Percentiles rank a stretch among this genome's conserved stretches.
These are phyloP conservation scores for Rhodotorula sphaerocarpa DNA, from an alignment of 768 basidiomycete genomes.

Conservation along the genomic window DNA sequence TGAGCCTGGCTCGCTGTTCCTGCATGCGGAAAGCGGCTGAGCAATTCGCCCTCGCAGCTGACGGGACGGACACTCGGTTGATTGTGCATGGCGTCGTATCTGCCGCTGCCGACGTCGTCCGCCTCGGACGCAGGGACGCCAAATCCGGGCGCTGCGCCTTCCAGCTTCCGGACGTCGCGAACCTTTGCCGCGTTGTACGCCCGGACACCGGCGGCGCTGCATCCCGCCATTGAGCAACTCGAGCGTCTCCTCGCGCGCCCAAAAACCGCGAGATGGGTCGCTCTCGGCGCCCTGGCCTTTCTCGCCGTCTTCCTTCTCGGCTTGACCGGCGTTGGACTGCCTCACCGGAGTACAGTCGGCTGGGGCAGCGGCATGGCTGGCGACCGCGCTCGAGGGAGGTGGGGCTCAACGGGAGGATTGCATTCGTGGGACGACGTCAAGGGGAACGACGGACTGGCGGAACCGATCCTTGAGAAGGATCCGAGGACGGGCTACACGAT, in stretches of 20 bases:
- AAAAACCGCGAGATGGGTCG: background rate
- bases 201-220: background rate
- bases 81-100: too few species aligned
- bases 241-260: background rate
- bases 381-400: background rate
- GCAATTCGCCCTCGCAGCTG: too few species aligned
- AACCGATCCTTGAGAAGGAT: constrained; percentile 20
- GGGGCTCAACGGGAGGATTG: background rate
- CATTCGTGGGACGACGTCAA: background rate
- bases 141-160: too few species aligned
- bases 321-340: background rate
- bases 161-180: too few species aligned
- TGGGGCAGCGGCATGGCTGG: background rate
- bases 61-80: too few species aligned
- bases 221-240: background rate
- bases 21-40: too few species aligned
- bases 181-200: too few species aligned
- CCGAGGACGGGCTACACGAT: constrained; percentile 11
- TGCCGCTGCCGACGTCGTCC: too few species aligned
- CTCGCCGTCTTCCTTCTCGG: constrained; percentile 5
- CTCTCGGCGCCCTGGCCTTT: background rate
- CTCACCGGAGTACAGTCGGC: background rate
- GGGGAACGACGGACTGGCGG: constrained; percentile 24
- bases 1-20: too few species aligned
- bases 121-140: too few species aligned